Evolutionary conservation across 805 yeast species (phyloP).

Genomic region (Yamadazyma ubonensis): DNA sequence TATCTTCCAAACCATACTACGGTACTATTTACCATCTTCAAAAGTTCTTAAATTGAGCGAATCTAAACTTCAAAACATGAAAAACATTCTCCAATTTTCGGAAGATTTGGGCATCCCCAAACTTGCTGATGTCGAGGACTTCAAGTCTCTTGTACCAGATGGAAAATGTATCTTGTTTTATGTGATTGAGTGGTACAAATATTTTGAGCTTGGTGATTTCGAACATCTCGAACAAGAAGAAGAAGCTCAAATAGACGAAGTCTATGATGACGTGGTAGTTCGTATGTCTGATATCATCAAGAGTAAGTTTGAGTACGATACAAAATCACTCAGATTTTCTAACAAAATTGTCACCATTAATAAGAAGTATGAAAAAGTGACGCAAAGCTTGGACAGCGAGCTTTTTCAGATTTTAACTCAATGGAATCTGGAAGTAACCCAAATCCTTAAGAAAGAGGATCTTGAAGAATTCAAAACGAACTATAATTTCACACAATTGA

Average conservation of each 20-base stretch:
- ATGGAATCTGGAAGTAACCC: slow-evolving; percentile 4
- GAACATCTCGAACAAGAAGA: slow-evolving; percentile 3
- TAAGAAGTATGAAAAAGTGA: slow-evolving; percentile 2
- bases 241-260: neutral
- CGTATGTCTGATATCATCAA: slow-evolving; percentile 18
- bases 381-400: slow-evolving; percentile 1
- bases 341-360: slow-evolving; percentile 22
- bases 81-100: slow-evolving; percentile 42
- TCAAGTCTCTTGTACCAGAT: slow-evolving; percentile 50
- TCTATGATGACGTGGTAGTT: slow-evolving; percentile 13
- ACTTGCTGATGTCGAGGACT: slow-evolving; percentile 55
- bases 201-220: slow-evolving; percentile 23
- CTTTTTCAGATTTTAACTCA: slow-evolving; percentile 4
- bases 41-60: slow-evolving; percentile 28
- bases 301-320: slow-evolving; percentile 31
- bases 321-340: slow-evolving; percentile 27
- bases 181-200: slow-evolving; percentile 57
- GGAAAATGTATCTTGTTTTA: slow-evolving; percentile 60
- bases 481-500: slow-evolving; percentile 1
- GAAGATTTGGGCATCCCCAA: slow-evolving; percentile 48
- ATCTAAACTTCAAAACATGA: slow-evolving; percentile 28
- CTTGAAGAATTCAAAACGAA: neutral
- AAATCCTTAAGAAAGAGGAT: neutral
- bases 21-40: slow-evolving; percentile 21
- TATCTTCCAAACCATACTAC: slow-evolving; percentile 41